Base-by-base conservation (phyloP, 495 filamentous ascomycete genomes). In the Neurospora intermedia region DNA sequence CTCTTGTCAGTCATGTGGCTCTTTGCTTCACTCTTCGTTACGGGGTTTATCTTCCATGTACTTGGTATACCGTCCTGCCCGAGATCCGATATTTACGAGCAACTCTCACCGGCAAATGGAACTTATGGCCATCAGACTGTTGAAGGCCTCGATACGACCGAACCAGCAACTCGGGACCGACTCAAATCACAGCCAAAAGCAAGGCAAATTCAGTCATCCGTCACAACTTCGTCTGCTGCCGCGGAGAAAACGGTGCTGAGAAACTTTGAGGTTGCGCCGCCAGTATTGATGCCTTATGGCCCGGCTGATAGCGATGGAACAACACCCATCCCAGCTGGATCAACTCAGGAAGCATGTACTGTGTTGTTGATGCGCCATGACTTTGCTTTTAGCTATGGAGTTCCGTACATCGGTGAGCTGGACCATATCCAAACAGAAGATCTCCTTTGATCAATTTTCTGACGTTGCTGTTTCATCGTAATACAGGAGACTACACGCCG, bases 371-470 rank as follows among this genome's bases (percentile, higher is more conserved):
- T 96, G 88, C 80, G 88, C 7, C 87, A 94, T 81, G 84, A 85
- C 3, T 97, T 96, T 82, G 92, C 85, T 2, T 89, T 81, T 74
- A 94, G 91, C 75, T 97, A 97, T 77, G 91, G 90, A 15, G 78
- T 86, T 15, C 94, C 94, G 0, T 97, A 92, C 74, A 86, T 95
- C 76, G 93, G 93, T 89, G 82, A 80, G 87, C 79, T 23, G 74
- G 35, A 15, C 23, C 48, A 39, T 27, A 13, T 72, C 35, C 71
- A 20, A 13, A 54, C 20, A 59, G n/a, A 27, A 1, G 5, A 7
- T 59, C 8, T 54, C 76, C 31, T 66, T 72, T 16, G 35, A 2
- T 0, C 27, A 35, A 15, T 16, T 1, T 38, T 62, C 54, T 66
- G 15, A 66, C 54, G 20, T 16, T 71, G 39, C n/a, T 43, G n/a